phyloP scores from a whole-genome alignment of 192 early-diverging fungal genomes.

The Obelidium mucronatum region DNA sequence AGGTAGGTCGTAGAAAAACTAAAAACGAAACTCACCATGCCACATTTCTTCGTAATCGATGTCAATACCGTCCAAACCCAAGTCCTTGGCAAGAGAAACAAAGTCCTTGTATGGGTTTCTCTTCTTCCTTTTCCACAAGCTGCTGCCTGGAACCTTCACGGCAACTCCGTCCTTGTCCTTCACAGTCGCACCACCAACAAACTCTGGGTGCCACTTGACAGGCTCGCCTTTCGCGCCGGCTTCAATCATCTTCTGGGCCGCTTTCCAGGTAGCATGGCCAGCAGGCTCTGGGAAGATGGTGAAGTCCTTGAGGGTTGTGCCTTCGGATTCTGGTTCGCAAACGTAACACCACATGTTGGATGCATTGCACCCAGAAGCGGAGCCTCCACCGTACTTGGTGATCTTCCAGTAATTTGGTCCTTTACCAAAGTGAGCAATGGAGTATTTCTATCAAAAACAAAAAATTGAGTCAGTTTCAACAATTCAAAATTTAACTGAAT shows the following conservation, averaged over 20 bases:
- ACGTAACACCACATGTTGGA: constrained; percentile 30
- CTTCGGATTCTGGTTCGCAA: not conserved
- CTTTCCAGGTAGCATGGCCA: constrained; percentile 13
- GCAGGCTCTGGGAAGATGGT: constrained; percentile 26
- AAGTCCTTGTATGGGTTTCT: constrained; percentile 17
- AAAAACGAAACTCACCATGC: constrained; percentile 6
- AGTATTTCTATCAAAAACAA: no score
- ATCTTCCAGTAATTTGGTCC: constrained; percentile 32
- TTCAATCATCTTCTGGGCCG: not conserved
- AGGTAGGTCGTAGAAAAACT: not conserved
- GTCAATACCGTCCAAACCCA: constrained; percentile 15
- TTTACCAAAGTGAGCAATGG: constrained; percentile 13
- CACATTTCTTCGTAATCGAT: constrained; percentile 28
- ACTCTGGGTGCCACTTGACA: constrained; percentile 10
- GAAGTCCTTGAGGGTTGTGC: constrained; percentile 18
- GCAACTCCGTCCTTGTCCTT: constrained; percentile 11
- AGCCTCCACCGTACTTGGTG: not conserved
- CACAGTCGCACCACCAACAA: not conserved
- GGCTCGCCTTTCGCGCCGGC: not conserved
- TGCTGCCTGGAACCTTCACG: constrained; percentile 8
- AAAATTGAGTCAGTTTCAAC: no score
- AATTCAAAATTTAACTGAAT: no score
- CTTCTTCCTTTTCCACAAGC: not conserved
- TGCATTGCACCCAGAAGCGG: constrained; percentile 15
- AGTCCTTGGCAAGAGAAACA: constrained; percentile 20